Evolutionary conservation across 78 protist species (phyloP).

Genomic region (Dictyostelium citrinum): DNA sequence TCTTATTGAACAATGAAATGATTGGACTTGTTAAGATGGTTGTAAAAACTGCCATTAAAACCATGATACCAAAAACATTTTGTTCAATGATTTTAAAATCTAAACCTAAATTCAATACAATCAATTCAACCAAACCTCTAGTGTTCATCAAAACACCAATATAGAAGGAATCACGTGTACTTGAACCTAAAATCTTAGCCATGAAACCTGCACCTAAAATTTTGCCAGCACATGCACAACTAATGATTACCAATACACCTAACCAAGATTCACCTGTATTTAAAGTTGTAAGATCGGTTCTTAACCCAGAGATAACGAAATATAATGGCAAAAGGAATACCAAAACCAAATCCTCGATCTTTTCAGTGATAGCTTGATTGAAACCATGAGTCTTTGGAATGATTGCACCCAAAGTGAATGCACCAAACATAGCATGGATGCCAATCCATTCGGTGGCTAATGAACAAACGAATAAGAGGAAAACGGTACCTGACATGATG

Average conservation of each 20-base stretch:
- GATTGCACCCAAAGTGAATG: constrained; percentile 67
- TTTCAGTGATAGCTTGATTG: constrained; percentile 70
- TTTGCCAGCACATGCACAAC: constrained; percentile 71
- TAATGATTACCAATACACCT: constrained; percentile 46
- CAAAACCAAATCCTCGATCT: constrained; percentile 69
- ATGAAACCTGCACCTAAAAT: constrained; percentile 28
- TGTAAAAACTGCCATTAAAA: constrained; percentile 75
- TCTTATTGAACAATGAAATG: constrained; percentile 22
- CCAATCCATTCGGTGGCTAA: constrained; percentile 78
- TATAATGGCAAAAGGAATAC: constrained; percentile 83
- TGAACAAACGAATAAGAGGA: constrained; percentile 21
- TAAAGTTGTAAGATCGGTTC: constrained; percentile 60
- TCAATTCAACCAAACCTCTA: constrained; percentile 80
- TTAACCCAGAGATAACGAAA: constrained; percentile 75
- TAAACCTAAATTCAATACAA: constrained; percentile 81
- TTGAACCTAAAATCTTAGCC: constrained; percentile 15
- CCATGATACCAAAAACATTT: constrained; percentile 69
- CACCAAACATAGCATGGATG: constrained; percentile 86
- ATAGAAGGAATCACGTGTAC: constrained; percentile 43
- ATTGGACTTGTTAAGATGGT: constrained; percentile 56
- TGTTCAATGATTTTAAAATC: constrained; percentile 44
- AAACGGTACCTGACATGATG: constrained; percentile 3
- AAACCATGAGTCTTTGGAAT: constrained; percentile 61
- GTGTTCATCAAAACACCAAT: constrained; percentile 85
- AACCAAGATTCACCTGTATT: constrained; percentile 55